Evolutionary conservation across 768 basidiomycete genomes (phyloP).

Genomic region (Lepiota subincarnata): DNA sequence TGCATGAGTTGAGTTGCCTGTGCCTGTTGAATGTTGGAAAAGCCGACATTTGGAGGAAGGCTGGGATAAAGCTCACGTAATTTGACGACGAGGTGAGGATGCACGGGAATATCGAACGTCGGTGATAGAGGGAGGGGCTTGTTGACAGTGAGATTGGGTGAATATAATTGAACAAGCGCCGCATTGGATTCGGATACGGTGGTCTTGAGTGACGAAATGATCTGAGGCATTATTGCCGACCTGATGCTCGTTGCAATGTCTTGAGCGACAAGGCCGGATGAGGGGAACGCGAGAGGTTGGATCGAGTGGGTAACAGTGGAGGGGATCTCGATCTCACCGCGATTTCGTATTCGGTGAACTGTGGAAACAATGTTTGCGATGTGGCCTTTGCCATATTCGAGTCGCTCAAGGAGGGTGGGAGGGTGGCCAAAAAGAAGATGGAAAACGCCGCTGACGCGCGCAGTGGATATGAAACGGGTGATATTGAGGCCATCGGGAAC

Average conservation of each 20-base stretch:
- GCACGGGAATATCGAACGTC: neutral
- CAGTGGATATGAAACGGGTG: constrained; percentile 4
- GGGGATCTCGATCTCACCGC: neutral
- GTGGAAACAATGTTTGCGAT: neutral
- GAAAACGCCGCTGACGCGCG: constrained; percentile 13
- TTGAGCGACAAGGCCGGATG: neutral
- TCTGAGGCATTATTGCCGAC: too few species aligned
- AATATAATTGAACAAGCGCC: neutral
- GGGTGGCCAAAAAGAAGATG: constrained; percentile 13
- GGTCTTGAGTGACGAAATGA: neutral
- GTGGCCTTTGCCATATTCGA: neutral
- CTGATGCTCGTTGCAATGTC: neutral
- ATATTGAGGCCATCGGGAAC: constrained; percentile 12
- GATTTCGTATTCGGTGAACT: neutral
- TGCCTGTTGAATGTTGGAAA: constrained; percentile 3
- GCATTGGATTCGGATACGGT: neutral
- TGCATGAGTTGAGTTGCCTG: neutral
- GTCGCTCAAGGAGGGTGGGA: neutral
- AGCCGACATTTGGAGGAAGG: neutral
- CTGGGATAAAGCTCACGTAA: neutral
- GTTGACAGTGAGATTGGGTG: neutral
- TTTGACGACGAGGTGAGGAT: neutral
- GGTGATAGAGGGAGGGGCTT: neutral
- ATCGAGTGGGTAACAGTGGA: too few species aligned
- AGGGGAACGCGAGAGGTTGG: too few species aligned